Percentiles rank a stretch among this genome's conserved stretches.
phyloP scores from a whole-genome alignment of 371 early-diverging fungal genomes.

The Mortierella sp. region DNA sequence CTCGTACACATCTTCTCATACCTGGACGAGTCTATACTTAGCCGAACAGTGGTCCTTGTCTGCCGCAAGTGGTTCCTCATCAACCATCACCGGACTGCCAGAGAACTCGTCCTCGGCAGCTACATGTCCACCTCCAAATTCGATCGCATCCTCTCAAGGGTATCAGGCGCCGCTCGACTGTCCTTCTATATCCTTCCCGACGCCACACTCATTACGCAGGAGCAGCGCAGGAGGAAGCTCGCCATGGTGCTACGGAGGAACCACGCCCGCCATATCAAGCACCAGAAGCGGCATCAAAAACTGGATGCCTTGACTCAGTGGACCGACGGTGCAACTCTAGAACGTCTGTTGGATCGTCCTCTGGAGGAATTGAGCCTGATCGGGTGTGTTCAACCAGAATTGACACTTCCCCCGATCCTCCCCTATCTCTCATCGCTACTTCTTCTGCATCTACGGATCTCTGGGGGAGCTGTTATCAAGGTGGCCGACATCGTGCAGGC shows the following conservation, averaged over 20 bases:
- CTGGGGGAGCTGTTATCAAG: conserved; percentile 7
- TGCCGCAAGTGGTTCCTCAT: conserved; percentile 6
- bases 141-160: background rate
- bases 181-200: background rate
- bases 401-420: background rate
- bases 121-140: conserved; percentile 6
- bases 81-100: background rate
- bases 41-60: background rate
- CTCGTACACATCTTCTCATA: background rate
- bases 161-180: background rate
- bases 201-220: background rate
- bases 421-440: background rate
- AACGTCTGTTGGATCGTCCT: background rate
- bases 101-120: conserved; percentile 4
- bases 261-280: background rate
- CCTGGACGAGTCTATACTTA: conserved; percentile 5
- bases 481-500: conserved; percentile 5
- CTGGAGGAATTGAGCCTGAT: conserved; percentile 2
- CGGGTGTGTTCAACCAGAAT: background rate
- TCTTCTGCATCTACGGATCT: background rate
- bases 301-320: background rate
- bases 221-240: conserved; percentile 1
- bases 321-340: background rate
- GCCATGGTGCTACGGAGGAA: background rate
- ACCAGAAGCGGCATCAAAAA: background rate